A percentile compares a stretch with the other conserved stretches of the same genome.
Conservation (phyloP, 495 filamentous ascomycete species). For the Halenospora varia region DNA sequence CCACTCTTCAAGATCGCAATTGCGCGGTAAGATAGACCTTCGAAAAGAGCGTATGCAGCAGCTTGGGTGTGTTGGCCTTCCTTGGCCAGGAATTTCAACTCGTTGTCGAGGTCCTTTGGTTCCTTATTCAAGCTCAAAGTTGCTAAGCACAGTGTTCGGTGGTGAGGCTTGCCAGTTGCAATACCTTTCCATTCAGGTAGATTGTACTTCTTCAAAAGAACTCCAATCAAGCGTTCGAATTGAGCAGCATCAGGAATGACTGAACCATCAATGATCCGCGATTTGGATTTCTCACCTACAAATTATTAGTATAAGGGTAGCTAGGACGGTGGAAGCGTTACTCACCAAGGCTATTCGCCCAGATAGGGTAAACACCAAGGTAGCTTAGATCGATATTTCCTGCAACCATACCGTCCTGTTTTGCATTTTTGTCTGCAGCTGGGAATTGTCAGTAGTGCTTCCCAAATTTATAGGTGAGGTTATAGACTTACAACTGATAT, state of each 20-base stretch:
- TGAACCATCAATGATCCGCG: constrained; percentile 37
- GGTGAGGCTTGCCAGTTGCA: constrained; percentile 63
- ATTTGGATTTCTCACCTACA: constrained; percentile 33
- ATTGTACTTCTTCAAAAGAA: constrained; percentile 38
- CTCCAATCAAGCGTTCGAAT: constrained; percentile 47
- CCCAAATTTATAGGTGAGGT: not conserved
- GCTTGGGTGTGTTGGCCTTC: constrained; percentile 74
- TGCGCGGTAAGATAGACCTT: constrained; percentile 58
- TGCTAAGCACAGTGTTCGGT: constrained; percentile 72
- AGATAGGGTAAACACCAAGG: constrained; percentile 75
- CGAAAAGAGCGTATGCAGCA: constrained; percentile 71
- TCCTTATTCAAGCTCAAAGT: constrained; percentile 71
- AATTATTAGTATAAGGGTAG: constrained; percentile 8
- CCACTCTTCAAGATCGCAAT: constrained; percentile 47
- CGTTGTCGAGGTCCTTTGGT: constrained; percentile 51
- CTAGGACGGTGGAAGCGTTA: not conserved
- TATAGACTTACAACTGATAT: constrained; percentile 60
- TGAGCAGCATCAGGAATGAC: constrained; percentile 35
- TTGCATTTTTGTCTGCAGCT: constrained; percentile 64
- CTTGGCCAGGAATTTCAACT: constrained; percentile 44
- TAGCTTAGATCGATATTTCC: constrained; percentile 77
- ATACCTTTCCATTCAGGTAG: constrained; percentile 40
- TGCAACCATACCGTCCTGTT: constrained; percentile 68
- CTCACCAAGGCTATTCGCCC: constrained; percentile 70
- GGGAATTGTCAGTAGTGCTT: constrained; percentile 12